Evolutionary conservation across 352 stramenopile species (phyloP), one percentile per base, ranked within the genome.

Genomic region (Phytopythium chamaehyphon): DNA sequence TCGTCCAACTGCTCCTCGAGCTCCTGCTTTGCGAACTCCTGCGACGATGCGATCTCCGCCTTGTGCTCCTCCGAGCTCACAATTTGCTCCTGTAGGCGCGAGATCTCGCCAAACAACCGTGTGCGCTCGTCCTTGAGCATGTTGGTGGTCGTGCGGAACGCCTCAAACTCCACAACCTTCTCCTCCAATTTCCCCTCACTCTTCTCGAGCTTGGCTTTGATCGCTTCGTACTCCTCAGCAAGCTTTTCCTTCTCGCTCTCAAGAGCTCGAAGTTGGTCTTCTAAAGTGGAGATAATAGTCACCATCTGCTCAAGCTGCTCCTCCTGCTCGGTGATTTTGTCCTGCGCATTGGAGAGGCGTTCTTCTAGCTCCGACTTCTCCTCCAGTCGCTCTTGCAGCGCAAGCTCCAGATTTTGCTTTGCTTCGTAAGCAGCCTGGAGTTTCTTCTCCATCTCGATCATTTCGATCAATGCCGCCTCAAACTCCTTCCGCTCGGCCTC

Each of bases 361-460:
- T 58, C 58, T 62, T 86, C 74, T 8, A 85, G 69, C 23, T 70
- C 47, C 7, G 58, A 45, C 43, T 80, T 82, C 14, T 67, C 69
- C 39, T 81, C 62, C 43, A 69, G 60, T 4, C 73, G 67, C 54
- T 86, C 74, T 51, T 83, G 67, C 10, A 83, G 53, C 26, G 69
- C 68, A 2, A 66, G 69, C 38, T 86, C 74, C 16, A 86, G 59
- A 4, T 55, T 64, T 39, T 81, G 73, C 22, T 83, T 76, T 18
- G 67, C 74, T 61, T 83, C 74, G 47, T 86, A 86, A 7, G 72
- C 74, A 5, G 71, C 60, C 47, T 86, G 74, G 14, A 86, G 67
- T 40, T 83, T 86, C 40, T 76, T 66, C 44, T 86, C 74, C 72
- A 86, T 83, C 33, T 79, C 71, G 31, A 86, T 83, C 57, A 86